A percentile compares a stretch with the other conserved stretches of the same genome.
These are phyloP conservation scores for Eucalyptus cloeziana DNA, from an alignment of 345 rosid genomes.

Conservation along the genomic window DNA sequence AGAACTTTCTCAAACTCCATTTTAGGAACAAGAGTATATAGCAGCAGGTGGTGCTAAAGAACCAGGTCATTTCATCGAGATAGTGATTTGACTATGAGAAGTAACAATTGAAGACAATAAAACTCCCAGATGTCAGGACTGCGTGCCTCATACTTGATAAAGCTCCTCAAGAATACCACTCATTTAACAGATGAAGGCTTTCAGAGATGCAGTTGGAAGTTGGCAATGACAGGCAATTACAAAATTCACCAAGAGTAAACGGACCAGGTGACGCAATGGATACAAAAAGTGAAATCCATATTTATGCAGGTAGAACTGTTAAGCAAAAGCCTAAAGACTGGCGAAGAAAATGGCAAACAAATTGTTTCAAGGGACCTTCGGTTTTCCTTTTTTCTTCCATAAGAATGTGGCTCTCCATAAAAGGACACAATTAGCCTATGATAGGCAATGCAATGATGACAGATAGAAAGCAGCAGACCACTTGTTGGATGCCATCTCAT, in stretches of 20 bases:
- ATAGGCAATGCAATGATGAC: neutral
- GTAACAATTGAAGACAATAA: neutral
- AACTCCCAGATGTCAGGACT: neutral
- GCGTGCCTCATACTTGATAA: neutral
- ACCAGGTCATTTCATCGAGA: neutral
- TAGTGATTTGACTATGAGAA: neutral
- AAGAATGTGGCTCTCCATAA: neutral
- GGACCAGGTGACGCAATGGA: neutral
- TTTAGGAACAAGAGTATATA: neutral
- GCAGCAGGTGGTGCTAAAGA: neutral
- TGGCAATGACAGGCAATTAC: neutral
- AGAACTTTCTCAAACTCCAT: neutral
- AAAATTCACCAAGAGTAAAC: neutral
- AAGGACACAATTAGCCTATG: neutral
- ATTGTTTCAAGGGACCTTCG: neutral
- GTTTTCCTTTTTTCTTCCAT: neutral
- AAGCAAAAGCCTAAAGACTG: neutral
- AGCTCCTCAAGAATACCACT: neutral
- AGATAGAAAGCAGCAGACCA: neutral
- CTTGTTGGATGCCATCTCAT: neutral
- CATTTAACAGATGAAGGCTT: neutral
- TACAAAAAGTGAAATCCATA: neutral
- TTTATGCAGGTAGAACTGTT: neutral
- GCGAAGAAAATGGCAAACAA: neutral
- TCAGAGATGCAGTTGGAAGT: neutral